phyloP scores from a whole-genome alignment of 306 rosid species.

The Castanopsis chinensis region DNA sequence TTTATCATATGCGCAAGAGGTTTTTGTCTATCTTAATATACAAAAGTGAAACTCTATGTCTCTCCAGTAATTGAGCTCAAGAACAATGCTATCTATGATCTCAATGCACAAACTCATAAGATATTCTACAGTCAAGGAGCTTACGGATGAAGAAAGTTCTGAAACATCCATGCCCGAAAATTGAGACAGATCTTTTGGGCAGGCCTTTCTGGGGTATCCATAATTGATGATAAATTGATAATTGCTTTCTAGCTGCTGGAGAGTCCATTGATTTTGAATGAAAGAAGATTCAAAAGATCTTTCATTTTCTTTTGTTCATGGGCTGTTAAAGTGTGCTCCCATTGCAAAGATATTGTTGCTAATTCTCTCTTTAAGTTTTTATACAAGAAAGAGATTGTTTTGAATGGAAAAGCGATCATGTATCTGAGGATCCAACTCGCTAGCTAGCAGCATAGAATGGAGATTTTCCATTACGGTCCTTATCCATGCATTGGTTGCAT shows the following conservation, averaged over 20 bases:
- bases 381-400: slow-evolving; percentile 50
- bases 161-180: slow-evolving; percentile 93
- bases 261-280: slow-evolving; percentile 78
- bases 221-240: slow-evolving; percentile 62
- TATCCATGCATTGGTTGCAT: slow-evolving; percentile 72
- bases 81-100: neutral
- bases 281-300: slow-evolving; percentile 53
- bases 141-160: slow-evolving; percentile 96
- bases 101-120: neutral
- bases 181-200: slow-evolving; percentile 91
- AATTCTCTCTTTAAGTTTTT: slow-evolving; percentile 69
- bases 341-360: slow-evolving; percentile 55
- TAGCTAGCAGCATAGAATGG: slow-evolving; percentile 76
- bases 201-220: slow-evolving; percentile 98
- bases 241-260: slow-evolving; percentile 78
- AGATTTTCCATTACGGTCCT: slow-evolving; percentile 69
- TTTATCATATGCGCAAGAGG: neutral
- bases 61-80: neutral
- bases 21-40: neutral
- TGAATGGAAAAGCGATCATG: slow-evolving; percentile 69
- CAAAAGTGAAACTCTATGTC: neutral
- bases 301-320: slow-evolving; percentile 48
- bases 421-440: slow-evolving; percentile 67
- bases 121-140: slow-evolving; percentile 15
- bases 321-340: slow-evolving; percentile 38